Conservation (phyloP, 2,329 filamentous ascomycete genomes). For the Colletotrichum higginsianum region DNA sequence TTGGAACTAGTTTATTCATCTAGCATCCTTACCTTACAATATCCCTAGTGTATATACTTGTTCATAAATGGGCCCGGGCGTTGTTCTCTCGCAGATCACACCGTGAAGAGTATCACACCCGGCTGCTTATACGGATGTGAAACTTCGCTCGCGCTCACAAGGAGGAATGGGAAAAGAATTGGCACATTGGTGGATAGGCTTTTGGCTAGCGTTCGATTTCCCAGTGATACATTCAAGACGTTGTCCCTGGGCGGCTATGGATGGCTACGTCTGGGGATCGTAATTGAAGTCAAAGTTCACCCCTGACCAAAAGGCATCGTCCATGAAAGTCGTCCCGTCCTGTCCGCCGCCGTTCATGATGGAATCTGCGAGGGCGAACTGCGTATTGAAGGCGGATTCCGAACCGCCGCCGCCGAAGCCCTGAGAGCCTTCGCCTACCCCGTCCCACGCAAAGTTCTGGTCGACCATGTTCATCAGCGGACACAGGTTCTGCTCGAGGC, state of each 20-base stretch:
- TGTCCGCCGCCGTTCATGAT: conserved; percentile 12
- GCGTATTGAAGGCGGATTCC: conserved; percentile 34
- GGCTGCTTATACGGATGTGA: no score
- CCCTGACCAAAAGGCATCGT: conserved; percentile 34
- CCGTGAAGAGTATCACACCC: no score
- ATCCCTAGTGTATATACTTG: no score
- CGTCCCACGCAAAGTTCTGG: conserved; percentile 25
- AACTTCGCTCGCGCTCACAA: no score
- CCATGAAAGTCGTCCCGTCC: neutral
- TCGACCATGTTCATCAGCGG: conserved; percentile 30
- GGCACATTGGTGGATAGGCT: neutral
- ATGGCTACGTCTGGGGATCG: conserved; percentile 11
- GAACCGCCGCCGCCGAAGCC: conserved; percentile 10
- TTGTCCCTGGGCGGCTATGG: no score
- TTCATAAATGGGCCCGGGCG: no score
- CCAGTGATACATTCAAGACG: no score
- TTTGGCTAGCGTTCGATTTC: no score
- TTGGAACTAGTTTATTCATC: neutral
- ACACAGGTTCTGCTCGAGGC: conserved; percentile 33
- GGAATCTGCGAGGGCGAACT: conserved; percentile 35
- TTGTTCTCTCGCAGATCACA: no score
- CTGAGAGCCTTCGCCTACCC: neutral
- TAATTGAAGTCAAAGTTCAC: conserved; percentile 26
- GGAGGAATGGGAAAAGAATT: no score
- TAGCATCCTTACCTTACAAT: neutral